phyloP scores from a whole-genome alignment of 2,329 filamentous ascomycete genomes.

The Didymella pinodella region DNA sequence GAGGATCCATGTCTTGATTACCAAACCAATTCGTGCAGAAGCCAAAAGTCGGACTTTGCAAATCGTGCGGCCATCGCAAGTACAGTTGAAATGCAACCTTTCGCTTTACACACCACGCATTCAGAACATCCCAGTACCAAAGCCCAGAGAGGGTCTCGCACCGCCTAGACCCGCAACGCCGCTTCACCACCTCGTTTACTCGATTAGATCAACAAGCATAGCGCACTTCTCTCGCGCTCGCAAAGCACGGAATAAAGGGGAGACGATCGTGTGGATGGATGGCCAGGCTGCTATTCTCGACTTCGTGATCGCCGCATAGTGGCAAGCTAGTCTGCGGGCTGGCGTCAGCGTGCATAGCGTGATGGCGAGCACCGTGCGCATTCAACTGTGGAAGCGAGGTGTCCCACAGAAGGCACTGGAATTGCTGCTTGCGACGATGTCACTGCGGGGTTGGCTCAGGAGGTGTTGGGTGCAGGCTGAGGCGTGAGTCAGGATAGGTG shows the following conservation, averaged over 20 bases:
- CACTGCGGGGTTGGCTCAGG: constrained; percentile 13
- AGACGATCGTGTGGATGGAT: not conserved
- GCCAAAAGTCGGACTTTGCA: no score
- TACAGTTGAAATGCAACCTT: no score
- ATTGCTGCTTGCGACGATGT: constrained; percentile 6
- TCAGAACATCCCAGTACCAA: no score
- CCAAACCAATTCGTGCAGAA: no score
- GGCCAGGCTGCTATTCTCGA: not conserved
- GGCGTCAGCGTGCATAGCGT: constrained; percentile 22
- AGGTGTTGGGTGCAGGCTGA: constrained; percentile 7
- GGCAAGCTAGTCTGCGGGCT: constrained; percentile 16
- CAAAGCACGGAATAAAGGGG: not conserved
- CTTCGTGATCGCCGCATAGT: not conserved
- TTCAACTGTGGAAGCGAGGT: constrained; percentile 18
- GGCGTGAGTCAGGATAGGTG: not conserved
- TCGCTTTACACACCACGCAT: no score
- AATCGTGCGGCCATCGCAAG: no score
- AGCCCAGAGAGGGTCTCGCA: no score
- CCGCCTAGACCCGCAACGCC: no score
- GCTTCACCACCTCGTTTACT: no score
- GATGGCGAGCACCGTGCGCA: constrained; percentile 13
- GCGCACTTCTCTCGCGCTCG: not conserved
- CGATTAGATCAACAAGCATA: not conserved
- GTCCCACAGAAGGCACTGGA: constrained; percentile 21
- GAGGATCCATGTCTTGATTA: no score